These are phyloP conservation scores for Calcarisporium arbuscula DNA, from an alignment of 2,329 filamentous ascomycete genomes.

Conservation along the genomic window DNA sequence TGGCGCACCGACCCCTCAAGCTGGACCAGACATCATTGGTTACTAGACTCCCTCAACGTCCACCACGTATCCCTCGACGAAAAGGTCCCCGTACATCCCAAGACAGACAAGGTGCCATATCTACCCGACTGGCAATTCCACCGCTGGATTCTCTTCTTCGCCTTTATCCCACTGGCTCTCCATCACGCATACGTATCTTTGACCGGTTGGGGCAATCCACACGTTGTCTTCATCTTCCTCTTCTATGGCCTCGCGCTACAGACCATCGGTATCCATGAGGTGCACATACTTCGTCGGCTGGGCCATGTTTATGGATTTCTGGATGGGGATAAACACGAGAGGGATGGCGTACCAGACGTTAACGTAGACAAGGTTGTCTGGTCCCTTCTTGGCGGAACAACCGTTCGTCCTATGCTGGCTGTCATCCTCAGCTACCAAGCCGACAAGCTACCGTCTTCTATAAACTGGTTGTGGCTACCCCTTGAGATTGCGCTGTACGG, in stretches of 20 bases:
- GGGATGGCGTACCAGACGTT: conserved; percentile 27
- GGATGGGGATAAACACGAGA: conserved; percentile 22
- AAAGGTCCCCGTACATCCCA: conserved; percentile 21
- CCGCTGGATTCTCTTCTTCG: conserved; percentile 25
- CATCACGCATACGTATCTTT: too few relatives aligned
- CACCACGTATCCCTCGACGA: conserved; percentile 12
- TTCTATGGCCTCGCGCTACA: conserved; percentile 25
- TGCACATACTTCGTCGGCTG: conserved; percentile 22
- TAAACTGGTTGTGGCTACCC: conserved; percentile 19
- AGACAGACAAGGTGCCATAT: conserved; percentile 25
- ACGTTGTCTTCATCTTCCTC: conserved; percentile 3
- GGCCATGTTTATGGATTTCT: conserved; percentile 24
- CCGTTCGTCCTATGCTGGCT: conserved; percentile 15
- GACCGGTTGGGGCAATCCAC: too few relatives aligned
- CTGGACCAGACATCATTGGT: conserved; percentile 14
- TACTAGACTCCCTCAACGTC: conserved; percentile 10
- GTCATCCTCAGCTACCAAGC: conserved; percentile 19
- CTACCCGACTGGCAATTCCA: conserved; percentile 21
- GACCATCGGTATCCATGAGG: conserved; percentile 21
- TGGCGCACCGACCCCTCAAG: conserved; percentile 12
- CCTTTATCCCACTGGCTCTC: conserved; percentile 17
- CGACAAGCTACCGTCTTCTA: conserved; percentile 6
- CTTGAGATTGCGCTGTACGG: conserved; percentile 16
- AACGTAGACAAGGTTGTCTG: conserved; percentile 15
- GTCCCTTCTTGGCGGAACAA: conserved; percentile 10